phyloP scores from a whole-genome alignment of 139 green algal genomes.

The Ostreobium quekettii region DNA sequence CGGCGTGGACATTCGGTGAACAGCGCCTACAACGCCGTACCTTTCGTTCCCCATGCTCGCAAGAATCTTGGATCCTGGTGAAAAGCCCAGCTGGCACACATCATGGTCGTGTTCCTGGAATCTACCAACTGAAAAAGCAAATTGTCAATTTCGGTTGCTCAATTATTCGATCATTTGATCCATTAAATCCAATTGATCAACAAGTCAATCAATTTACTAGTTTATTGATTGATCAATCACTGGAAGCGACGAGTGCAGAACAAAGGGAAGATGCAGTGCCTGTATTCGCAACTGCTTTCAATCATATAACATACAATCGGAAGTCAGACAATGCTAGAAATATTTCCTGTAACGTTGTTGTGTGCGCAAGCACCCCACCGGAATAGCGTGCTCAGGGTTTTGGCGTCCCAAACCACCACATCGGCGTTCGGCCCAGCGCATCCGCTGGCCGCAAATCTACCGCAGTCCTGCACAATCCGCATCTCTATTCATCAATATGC shows the following conservation, averaged over 20 bases:
- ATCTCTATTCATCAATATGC: too few relatives aligned
- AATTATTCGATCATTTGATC: background rate
- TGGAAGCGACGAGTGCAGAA: background rate
- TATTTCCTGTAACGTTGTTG: background rate
- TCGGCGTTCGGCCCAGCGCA: conserved; percentile 33
- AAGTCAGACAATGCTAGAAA: background rate
- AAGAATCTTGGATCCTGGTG: conserved; percentile 37
- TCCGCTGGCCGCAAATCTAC: conserved; percentile 30
- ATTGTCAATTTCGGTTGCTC: background rate
- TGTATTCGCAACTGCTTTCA: background rate
- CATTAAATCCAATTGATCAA: background rate
- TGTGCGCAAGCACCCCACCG: conserved; percentile 4
- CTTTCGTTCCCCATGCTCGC: conserved; percentile 26
- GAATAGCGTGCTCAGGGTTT: conserved; percentile 12
- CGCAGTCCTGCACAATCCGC: conserved; percentile 22
- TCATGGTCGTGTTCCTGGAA: conserved; percentile 49
- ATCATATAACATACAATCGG: background rate
- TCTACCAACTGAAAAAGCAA: conserved; percentile 13
- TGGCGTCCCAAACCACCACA: conserved; percentile 40
- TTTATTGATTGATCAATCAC: background rate
- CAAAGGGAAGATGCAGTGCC: background rate
- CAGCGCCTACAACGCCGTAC: conserved; percentile 13
- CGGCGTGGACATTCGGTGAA: too few relatives aligned
- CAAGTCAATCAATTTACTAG: background rate
- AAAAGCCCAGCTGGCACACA: conserved; percentile 33